Percentiles rank a stretch among this genome's conserved stretches.
Conservation (phyloP, 176 grass and related monocot species). For the Chrysopogon serrulatus region DNA sequence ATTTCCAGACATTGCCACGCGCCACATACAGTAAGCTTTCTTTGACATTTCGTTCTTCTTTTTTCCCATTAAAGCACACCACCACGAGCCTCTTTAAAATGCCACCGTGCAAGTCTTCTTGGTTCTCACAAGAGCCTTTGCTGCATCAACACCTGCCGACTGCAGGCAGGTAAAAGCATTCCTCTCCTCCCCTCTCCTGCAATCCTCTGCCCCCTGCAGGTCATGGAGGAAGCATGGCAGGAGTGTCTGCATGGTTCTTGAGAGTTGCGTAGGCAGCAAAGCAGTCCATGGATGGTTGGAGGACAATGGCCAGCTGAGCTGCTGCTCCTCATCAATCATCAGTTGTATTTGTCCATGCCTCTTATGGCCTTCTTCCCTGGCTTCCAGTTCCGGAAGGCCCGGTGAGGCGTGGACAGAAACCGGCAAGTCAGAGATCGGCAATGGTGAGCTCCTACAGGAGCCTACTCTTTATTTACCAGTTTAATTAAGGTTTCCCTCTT, state of each 20-base stretch:
- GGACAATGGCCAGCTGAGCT: conserved; percentile 13
- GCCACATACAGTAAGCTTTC: neutral
- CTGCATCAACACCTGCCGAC: conserved; percentile 5
- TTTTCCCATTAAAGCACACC: neutral
- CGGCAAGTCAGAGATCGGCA: conserved; percentile 45
- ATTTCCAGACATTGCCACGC: neutral
- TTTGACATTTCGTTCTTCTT: conserved; percentile 8
- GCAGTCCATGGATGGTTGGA: conserved; percentile 10
- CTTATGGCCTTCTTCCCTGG: conserved; percentile 7
- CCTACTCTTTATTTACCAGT: conserved; percentile 14
- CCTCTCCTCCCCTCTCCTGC: neutral
- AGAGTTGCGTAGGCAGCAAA: neutral
- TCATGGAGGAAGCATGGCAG: conserved; percentile 32
- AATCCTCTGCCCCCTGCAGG: neutral
- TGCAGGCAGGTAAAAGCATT: neutral
- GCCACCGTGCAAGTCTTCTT: conserved; percentile 19
- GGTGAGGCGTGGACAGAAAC: conserved; percentile 18
- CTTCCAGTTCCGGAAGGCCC: conserved; percentile 16
- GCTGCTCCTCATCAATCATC: conserved; percentile 14
- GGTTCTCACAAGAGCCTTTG: conserved; percentile 18
- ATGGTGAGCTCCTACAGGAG: conserved; percentile 34
- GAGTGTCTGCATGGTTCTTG: conserved; percentile 33
- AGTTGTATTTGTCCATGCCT: conserved; percentile 28
- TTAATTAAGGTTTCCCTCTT: neutral
- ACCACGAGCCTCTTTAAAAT: conserved; percentile 10